A percentile compares a stretch with the other conserved stretches of the same genome.
Conservation (phyloP, 192 early-diverging fungal genomes). For the Entomortierella lignicola region DNA sequence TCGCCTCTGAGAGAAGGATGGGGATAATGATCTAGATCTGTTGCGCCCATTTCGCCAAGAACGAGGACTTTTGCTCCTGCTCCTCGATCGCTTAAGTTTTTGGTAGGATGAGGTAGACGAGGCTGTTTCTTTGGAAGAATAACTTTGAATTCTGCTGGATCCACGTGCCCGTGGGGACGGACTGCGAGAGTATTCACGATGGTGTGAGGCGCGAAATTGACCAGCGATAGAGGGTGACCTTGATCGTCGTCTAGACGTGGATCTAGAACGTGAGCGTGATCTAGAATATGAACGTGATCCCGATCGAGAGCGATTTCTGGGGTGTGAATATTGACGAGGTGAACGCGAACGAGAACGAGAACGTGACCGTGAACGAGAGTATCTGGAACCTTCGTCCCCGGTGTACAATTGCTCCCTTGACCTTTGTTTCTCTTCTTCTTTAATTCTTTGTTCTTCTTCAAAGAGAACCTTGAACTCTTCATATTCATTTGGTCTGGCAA, state of each 20-base stretch:
- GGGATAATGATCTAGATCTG: constrained; percentile 28
- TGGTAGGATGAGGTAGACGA: background rate
- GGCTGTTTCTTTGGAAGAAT: background rate
- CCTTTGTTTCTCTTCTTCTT: constrained; percentile 32
- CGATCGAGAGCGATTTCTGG: constrained; percentile 3
- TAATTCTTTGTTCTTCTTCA: constrained; percentile 59
- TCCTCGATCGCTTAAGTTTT: background rate
- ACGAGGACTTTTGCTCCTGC: constrained; percentile 18
- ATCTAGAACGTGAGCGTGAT: constrained; percentile 6
- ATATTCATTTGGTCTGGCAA: constrained; percentile 78
- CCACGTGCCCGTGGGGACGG: background rate
- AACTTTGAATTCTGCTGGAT: background rate
- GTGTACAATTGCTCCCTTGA: constrained; percentile 8
- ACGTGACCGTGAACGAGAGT: constrained; percentile 24
- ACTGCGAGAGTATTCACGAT: background rate
- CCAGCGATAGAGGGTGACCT: constrained; percentile 1
- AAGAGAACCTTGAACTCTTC: constrained; percentile 68
- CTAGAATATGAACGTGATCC: constrained; percentile 2
- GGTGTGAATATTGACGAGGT: constrained; percentile 5
- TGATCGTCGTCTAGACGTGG: constrained; percentile 19
- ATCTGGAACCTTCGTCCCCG: background rate
- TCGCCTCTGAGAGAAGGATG: background rate
- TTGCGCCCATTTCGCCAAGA: constrained; percentile 1
- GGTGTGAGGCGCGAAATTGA: background rate
- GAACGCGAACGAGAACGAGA: constrained; percentile 8